Base-by-base conservation (phyloP, 1,284 basidiomycete species). In the Cryptococcus depauperatus region DNA sequence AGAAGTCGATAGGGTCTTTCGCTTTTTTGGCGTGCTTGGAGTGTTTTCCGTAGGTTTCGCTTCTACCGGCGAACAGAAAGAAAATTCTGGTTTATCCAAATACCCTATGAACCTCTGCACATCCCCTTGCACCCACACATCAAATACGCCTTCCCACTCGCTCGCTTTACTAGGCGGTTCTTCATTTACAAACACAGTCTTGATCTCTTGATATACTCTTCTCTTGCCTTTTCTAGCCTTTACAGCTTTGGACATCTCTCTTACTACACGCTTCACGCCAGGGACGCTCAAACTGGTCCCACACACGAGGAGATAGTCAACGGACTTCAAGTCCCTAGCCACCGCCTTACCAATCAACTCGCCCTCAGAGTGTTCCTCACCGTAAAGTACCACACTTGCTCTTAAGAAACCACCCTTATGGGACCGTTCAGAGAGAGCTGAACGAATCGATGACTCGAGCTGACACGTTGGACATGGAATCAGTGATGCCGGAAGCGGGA, bases 111-210 rank as follows among this genome's bases (percentile, higher is more conserved):
- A 88, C 21, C 63, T 63, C 67, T 95, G 91, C 3, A 88, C 82
- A 62, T 96, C 88, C 3, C 90, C 89, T 57, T 88, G 81, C 37
- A 91, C 69, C 87, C 89, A 96, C 23, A 82, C 78, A 68, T 96
- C 90, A 58, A 96, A 95, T 2, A 91, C 82, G 19, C 82, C 85
- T 54, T 86, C 83, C 89, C 89, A 95, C 56, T 91, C 86, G 41
- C 80, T 76, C 6, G 81, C 81, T 9, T 86, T 86, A 11, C 82
- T 78, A 0, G 91, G 91, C 59, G 91, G 89, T 58, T 95, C 89
- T 46, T 88, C 74, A 69, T 95, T 95, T 50, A 95, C 75, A 66
- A 89, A 88, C 18, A 95, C 76, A 1, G 83, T 79, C 61, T 79
- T 82, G 42, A 87, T 74, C 0, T 79, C 77, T 22, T 34, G 54